Base-by-base conservation (phyloP, 2,329 filamentous ascomycete genomes). In the Neurospora sp. region DNA sequence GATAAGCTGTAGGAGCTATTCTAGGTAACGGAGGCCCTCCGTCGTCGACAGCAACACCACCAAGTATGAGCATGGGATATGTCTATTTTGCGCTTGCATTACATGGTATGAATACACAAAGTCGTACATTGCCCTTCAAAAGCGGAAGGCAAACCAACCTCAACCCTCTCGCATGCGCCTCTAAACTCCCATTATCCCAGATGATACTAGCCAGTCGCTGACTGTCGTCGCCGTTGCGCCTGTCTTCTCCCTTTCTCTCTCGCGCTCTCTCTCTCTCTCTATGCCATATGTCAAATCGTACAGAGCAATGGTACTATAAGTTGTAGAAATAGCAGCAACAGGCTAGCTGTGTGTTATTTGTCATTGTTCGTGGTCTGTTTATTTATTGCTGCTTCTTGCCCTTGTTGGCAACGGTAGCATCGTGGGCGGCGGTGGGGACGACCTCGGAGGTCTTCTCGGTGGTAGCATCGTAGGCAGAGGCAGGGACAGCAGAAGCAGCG, bases 391-490 rank as follows among this genome's bases (percentile, higher is more conserved):
- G 70, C 70, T 73, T 57, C 72, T 74, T 73, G n/a, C 66, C 69
- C 38, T 73, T 70, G 73, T 80, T 80, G 28, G 77, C 78, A 19
- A 70, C 73, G 1, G 79, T 80, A 39, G 78, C 78, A 66, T 80
- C 79, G 15, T 74, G 72, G 1, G 77, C 77, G 68, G 73, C 71
- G 70, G 72, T 76, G 2, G 78, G 77, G 5, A 74, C 66, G 12
- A 72, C 72, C 11, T 70, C 70, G 6, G 8, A 66, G 67, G 69
- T 69, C 66, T 62, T 69, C 68, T 19, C 68, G 68, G 66, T 66
- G 57, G 66, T 57, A 28, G 33, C 52, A 23, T 65, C 23, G 17
- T 43, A 28, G 28, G 57, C 68, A 12, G 69, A 67, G 39, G 66
- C 19, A 10, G 37, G 33, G 41, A 23, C 12, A n/a, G 52, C 43